These are phyloP conservation scores for Angophora floribunda DNA, from an alignment of 345 rosid genomes.

Conservation along the genomic window DNA sequence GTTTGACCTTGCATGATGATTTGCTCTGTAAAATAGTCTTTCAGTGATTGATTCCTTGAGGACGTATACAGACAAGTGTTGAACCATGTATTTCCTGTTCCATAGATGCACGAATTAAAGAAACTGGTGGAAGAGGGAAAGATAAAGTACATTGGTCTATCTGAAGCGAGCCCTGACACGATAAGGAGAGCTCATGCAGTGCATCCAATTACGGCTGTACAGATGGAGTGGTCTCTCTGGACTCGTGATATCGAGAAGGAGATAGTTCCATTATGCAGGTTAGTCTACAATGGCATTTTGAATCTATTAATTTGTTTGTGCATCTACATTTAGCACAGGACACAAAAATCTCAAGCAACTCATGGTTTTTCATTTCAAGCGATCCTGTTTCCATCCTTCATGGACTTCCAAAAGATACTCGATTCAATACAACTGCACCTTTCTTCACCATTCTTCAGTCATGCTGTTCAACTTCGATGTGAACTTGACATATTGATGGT, in stretches of 20 bases:
- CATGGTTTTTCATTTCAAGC: background rate
- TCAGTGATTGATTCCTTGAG: background rate
- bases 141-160: constrained; percentile 41
- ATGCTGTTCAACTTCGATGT: background rate
- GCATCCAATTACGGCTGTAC: constrained; percentile 52
- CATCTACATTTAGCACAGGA: background rate
- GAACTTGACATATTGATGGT: background rate
- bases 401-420: background rate
- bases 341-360: background rate
- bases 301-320: background rate
- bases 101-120: constrained; percentile 46
- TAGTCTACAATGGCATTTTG: background rate
- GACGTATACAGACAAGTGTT: background rate
- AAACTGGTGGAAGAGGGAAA: constrained; percentile 55
- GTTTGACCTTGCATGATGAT: background rate
- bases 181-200: constrained; percentile 55
- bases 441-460: no score
- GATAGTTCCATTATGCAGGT: constrained; percentile 53
- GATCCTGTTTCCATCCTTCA: background rate
- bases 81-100: background rate
- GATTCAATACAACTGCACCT: background rate
- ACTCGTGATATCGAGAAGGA: constrained; percentile 53
- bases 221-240: constrained; percentile 65
- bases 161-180: constrained; percentile 51
- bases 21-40: background rate